Conservation (phyloP, 73 alveolate genomes). For the Stentor roeselii region DNA sequence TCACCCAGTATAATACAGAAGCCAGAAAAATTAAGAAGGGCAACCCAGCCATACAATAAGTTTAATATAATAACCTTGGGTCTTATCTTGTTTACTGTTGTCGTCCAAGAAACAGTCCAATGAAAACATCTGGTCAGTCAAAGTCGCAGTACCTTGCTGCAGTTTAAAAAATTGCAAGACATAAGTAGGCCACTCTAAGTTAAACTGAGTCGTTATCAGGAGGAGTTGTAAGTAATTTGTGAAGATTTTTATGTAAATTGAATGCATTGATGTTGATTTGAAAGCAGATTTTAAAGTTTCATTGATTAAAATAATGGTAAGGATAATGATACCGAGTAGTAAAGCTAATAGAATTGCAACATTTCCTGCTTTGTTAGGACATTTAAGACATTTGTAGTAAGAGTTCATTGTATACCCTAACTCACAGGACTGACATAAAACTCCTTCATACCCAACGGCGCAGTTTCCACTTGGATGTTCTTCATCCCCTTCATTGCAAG, state of each 20-base stretch:
- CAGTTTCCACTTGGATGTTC: slow-evolving; percentile 61
- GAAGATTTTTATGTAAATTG: slow-evolving; percentile 56
- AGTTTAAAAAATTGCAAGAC: slow-evolving; percentile 37
- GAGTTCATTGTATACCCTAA: slow-evolving; percentile 55
- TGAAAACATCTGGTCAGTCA: slow-evolving; percentile 50
- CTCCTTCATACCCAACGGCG: slow-evolving; percentile 56
- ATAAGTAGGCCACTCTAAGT: slow-evolving; percentile 57
- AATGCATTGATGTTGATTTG: slow-evolving; percentile 31
- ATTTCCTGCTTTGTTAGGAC: slow-evolving; percentile 45
- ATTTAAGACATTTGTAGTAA: slow-evolving; percentile 40
- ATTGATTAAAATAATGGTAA: slow-evolving; percentile 36
- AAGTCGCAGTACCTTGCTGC: slow-evolving; percentile 35
- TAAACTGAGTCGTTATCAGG: slow-evolving; percentile 49
- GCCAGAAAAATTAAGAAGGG: slow-evolving; percentile 38
- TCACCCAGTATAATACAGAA: slow-evolving; percentile 34
- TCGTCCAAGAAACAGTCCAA: slow-evolving; percentile 48
- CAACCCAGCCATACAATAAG: slow-evolving; percentile 34
- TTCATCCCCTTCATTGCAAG: slow-evolving; percentile 11
- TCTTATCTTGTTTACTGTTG: slow-evolving; percentile 27
- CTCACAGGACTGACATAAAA: slow-evolving; percentile 57
- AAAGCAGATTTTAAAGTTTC: slow-evolving; percentile 40
- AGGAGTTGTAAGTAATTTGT: slow-evolving; percentile 53
- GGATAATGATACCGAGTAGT: slow-evolving; percentile 27
- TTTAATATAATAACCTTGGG: slow-evolving; percentile 40
- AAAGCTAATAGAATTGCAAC: slow-evolving; percentile 37